These are phyloP conservation scores for Apiotrichum porosum DNA, from an alignment of 1,284 basidiomycete genomes.

Conservation along the genomic window DNA sequence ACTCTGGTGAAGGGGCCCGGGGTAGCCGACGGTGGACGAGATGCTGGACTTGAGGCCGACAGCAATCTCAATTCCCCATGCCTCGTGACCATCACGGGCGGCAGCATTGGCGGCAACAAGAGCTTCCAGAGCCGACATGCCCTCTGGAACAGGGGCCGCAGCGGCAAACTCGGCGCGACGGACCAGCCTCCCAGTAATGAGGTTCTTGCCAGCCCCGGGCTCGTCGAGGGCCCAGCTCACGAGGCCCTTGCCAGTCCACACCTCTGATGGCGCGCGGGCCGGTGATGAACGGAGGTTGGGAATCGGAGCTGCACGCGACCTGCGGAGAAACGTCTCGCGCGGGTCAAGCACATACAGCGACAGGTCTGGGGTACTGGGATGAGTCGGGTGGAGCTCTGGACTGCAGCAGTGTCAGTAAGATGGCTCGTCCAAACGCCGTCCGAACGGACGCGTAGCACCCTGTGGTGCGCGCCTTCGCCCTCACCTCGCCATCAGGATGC, in stretches of 20 bases:
- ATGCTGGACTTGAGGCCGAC: conserved; percentile 30
- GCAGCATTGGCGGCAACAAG: conserved; percentile 15
- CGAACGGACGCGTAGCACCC: too few species aligned
- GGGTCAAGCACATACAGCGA: conserved; percentile 45
- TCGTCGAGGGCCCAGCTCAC: conserved; percentile 41
- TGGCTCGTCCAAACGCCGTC: too few species aligned
- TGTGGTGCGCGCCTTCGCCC: conserved; percentile 1
- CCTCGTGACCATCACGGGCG: conserved; percentile 7
- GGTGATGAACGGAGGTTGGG: conserved; percentile 16
- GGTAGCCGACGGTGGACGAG: not conserved
- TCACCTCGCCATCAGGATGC: conserved; percentile 43
- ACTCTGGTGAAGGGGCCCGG: conserved; percentile 12
- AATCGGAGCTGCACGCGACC: conserved; percentile 23
- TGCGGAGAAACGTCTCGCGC: conserved; percentile 39
- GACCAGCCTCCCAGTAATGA: conserved; percentile 41
- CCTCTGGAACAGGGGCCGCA: not conserved
- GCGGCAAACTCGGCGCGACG: conserved; percentile 6
- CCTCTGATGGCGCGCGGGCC: conserved; percentile 17
- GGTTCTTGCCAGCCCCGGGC: conserved; percentile 38
- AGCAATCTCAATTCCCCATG: conserved; percentile 43
- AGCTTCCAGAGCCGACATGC: conserved; percentile 30
- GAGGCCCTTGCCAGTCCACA: conserved; percentile 45
- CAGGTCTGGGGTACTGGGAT: conserved; percentile 31
- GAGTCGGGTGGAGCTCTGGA: conserved; percentile 38
- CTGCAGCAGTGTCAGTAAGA: conserved; percentile 15